phyloP scores from a whole-genome alignment of 257 asterid genomes.

The Solanum corneliomulleri region DNA sequence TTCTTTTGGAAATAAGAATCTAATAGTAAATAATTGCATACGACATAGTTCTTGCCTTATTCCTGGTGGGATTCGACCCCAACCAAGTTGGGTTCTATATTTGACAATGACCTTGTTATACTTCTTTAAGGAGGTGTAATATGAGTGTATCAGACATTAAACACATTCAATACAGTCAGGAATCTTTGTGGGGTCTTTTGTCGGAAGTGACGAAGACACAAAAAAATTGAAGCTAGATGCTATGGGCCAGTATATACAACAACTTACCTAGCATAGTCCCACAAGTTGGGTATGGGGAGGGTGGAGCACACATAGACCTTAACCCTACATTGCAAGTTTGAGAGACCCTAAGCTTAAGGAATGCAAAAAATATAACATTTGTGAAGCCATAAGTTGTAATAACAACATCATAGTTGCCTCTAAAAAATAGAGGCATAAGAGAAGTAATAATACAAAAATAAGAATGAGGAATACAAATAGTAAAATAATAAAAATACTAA shows the following conservation, averaged over 20 bases:
- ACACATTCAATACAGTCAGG: background rate
- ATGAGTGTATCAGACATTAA: background rate
- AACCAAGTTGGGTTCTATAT: background rate
- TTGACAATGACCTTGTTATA: background rate
- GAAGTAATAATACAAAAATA: background rate
- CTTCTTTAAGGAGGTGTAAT: background rate
- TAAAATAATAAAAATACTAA: too few species aligned
- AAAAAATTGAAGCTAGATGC: background rate
- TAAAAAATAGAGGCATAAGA: background rate
- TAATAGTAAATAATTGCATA: background rate
- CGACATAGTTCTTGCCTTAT: background rate
- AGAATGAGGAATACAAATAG: background rate
- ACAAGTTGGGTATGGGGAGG: background rate
- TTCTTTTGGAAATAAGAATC: background rate
- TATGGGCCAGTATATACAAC: background rate
- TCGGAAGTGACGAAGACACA: background rate
- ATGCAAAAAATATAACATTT: background rate
- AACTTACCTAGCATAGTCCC: background rate
- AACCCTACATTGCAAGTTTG: background rate
- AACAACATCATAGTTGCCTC: background rate
- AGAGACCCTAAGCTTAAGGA: background rate
- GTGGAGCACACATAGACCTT: background rate
- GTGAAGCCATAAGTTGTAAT: background rate
- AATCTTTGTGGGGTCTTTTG: background rate
- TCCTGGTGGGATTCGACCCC: background rate